These are phyloP conservation scores for Xerocomus amazonicus DNA, from an alignment of 1,284 basidiomycete genomes.

Conservation along the genomic window DNA sequence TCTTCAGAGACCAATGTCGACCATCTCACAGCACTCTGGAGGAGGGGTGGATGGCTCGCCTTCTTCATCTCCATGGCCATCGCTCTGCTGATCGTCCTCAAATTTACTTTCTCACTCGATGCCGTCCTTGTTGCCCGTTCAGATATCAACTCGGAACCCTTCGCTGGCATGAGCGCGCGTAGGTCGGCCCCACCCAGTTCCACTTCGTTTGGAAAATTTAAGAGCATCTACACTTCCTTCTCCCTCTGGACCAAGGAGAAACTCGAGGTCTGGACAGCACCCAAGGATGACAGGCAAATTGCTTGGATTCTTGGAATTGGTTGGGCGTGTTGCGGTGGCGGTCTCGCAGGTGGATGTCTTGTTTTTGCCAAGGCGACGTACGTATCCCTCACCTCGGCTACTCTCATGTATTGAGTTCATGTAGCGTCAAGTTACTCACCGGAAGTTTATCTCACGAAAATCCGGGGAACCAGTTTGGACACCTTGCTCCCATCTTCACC, in stretches of 20 bases:
- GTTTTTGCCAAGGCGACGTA: slow-evolving; percentile 90
- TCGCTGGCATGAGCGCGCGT: slow-evolving; percentile 41
- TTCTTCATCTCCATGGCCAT: slow-evolving; percentile 80
- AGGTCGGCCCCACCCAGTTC: slow-evolving; percentile 23
- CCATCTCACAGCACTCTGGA: slow-evolving; percentile 80
- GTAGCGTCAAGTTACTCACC: slow-evolving; percentile 72
- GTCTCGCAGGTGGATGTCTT: slow-evolving; percentile 82
- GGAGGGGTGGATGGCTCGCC: slow-evolving; percentile 79
- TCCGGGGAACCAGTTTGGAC: slow-evolving; percentile 81
- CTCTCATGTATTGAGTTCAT: slow-evolving; percentile 3
- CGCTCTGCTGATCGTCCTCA: slow-evolving; percentile 62
- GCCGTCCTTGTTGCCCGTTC: slow-evolving; percentile 60
- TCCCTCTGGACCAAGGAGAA: slow-evolving; percentile 56
- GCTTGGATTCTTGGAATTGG: slow-evolving; percentile 88
- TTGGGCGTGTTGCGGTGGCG: slow-evolving; percentile 89
- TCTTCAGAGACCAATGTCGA: slow-evolving; percentile 63
- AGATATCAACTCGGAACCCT: slow-evolving; percentile 59
- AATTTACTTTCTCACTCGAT: slow-evolving; percentile 65
- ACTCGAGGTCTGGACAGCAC: slow-evolving; percentile 73
- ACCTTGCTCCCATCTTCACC: slow-evolving; percentile 78
- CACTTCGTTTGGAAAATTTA: slow-evolving; percentile 31
- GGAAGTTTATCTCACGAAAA: slow-evolving; percentile 73
- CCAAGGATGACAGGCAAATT: slow-evolving; percentile 78
- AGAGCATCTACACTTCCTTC: slow-evolving; percentile 41
- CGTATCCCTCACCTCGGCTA: slow-evolving; percentile 33